phyloP scores from a whole-genome alignment of 176 grass and related monocot species.

The Triticum turgidum region DNA sequence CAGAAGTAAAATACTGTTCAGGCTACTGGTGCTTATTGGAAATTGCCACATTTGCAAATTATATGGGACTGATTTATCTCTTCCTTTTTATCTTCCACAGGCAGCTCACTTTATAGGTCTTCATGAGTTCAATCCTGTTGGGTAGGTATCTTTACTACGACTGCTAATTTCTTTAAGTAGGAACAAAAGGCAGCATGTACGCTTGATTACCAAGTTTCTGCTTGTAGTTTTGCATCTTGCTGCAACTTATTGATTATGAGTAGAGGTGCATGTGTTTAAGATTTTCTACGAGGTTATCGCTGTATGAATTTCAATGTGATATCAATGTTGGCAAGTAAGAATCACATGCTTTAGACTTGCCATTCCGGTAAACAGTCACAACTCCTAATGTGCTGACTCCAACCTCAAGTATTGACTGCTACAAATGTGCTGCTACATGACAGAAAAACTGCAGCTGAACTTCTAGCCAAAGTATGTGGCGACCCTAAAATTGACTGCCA shows the following conservation, averaged over 20 bases:
- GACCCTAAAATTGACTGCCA: conserved; percentile 41
- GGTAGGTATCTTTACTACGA: conserved; percentile 36
- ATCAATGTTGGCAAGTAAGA: neutral
- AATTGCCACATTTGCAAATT: neutral
- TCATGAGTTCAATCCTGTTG: conserved; percentile 49
- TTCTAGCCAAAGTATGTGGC: conserved; percentile 31
- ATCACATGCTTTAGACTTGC: neutral
- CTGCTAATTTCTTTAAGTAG: conserved; percentile 2
- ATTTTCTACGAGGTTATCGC: neutral
- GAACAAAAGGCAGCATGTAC: neutral
- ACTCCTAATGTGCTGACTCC: neutral
- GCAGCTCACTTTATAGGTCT: conserved; percentile 29
- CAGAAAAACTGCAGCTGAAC: conserved; percentile 20
- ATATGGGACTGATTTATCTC: neutral
- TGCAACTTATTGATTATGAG: neutral
- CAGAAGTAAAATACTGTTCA: conserved; percentile 40
- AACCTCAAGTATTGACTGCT: neutral
- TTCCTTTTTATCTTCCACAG: conserved; percentile 35
- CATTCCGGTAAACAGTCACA: neutral
- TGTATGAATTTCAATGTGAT: neutral
- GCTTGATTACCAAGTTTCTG: neutral
- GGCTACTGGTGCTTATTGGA: neutral
- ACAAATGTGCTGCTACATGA: conserved; percentile 10
- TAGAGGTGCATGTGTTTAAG: neutral
- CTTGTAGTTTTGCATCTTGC: neutral